Base-by-base conservation (phyloP, 139 green algal species). In the Volvox reticuliferus region DNA sequence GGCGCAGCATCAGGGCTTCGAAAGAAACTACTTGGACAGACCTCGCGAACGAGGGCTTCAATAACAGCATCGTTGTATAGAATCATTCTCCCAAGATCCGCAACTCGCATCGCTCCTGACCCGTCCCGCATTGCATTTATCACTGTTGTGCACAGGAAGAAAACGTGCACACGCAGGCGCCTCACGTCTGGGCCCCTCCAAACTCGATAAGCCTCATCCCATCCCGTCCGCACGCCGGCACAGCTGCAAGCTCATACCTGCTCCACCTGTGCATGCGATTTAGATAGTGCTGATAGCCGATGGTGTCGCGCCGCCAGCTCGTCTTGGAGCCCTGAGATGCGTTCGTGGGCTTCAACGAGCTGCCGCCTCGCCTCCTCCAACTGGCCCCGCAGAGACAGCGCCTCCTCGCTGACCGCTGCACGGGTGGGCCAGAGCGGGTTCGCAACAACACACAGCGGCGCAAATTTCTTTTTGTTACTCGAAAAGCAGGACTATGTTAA, bases 331-430 rank as follows among this genome's bases (percentile, higher is more conserved):
- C 20, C 83, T 2, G 36, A 76, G 36, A 79, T 22, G 0, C 67
- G 83, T 65, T 89, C 83, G 24, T 33, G 35, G 20, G 67, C 67
- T 33, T 89, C 83, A 0, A 1, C 67, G 14, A 69, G 67, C 67
- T 80, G 67, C 35, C 83, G 22, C n/a, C 83, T 67, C 17, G 67
- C 68, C 36, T 89, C 83, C 67, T 89, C 83, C 67, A 89, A 3
- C 67, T 78, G 36, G 83, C 61, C 12, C 14, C 83, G 67, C 33
- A 89, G 67, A 5, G 36, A 26, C 35, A 89, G 83, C 24, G 24
- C 83, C 67, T 89, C 83, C 33, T 80, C 67, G 22, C 63, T 6
- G 13, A 65, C 83, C 18, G 67, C 83, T 89, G 83, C 1, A 28
- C 35, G 36, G 26, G 33, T 0, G 55, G 62, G 61, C 5, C 12